These are phyloP conservation scores for Metarhizium rileyi DNA, from an alignment of 2,329 filamentous ascomycete species.

Conservation along the genomic window DNA sequence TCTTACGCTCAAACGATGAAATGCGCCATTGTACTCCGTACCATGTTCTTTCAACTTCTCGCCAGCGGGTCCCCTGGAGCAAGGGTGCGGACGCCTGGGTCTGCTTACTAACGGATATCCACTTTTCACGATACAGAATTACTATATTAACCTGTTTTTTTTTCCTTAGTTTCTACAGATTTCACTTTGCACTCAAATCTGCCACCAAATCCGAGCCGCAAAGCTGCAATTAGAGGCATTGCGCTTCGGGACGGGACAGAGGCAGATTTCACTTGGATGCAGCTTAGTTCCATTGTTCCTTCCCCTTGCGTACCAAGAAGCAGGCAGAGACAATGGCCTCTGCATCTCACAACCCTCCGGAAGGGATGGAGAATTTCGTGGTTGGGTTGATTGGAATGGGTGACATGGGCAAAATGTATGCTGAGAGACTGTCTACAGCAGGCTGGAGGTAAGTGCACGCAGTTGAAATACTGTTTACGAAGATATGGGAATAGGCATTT, in stretches of 20 bases:
- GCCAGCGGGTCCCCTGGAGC: too few species aligned
- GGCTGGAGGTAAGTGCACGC: slow-evolving; percentile 73
- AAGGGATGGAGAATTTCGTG: slow-evolving; percentile 57
- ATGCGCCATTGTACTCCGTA: too few species aligned
- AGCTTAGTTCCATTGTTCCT: slow-evolving; percentile 17
- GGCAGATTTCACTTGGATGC: neutral
- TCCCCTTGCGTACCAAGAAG: slow-evolving; percentile 15
- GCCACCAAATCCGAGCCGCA: neutral
- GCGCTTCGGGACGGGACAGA: neutral
- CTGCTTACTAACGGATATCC: slow-evolving; percentile 6
- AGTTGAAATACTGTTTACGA: slow-evolving; percentile 1
- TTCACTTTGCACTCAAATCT: neutral
- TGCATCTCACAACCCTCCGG: slow-evolving; percentile 19
- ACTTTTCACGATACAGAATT: neutral
- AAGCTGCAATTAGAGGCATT: neutral
- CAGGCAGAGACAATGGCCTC: slow-evolving; percentile 22
- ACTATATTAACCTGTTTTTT: neutral
- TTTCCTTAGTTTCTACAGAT: neutral
- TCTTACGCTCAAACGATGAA: too few species aligned
- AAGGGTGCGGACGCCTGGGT: too few species aligned
- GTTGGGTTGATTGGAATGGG: slow-evolving; percentile 98
- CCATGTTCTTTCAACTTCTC: too few species aligned
- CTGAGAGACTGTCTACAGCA: slow-evolving; percentile 74
- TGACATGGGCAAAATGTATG: slow-evolving; percentile 99
- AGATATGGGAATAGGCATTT: slow-evolving; percentile 13